Conservation (phyloP, 306 rosid species). For the Alnus glutinosa region DNA sequence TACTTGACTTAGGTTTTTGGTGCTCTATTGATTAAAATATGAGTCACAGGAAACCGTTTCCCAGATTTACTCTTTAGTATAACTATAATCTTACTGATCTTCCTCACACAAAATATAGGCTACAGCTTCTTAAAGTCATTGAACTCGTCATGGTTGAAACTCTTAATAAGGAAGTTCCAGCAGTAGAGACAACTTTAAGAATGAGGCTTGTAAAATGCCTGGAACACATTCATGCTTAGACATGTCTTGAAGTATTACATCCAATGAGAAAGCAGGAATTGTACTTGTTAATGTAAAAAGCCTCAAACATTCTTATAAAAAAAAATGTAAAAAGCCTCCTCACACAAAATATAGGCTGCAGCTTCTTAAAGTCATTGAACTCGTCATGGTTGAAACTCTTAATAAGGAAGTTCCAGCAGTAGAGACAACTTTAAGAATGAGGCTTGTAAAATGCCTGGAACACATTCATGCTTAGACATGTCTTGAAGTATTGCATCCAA, state of each 20-base stretch:
- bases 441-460: not conserved
- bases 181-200: too few species aligned
- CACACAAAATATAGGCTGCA: not conserved
- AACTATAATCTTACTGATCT: not conserved
- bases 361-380: not conserved
- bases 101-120: not conserved
- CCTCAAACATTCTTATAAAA: too few species aligned
- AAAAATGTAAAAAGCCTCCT: too few species aligned
- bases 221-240: too few species aligned
- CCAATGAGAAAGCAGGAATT: too few species aligned
- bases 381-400: not conserved
- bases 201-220: too few species aligned
- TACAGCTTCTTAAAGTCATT: too few species aligned
- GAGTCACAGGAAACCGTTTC: not conserved
- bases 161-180: too few species aligned
- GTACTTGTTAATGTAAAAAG: too few species aligned
- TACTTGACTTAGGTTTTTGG: not conserved
- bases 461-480: not conserved
- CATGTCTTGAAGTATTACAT: too few species aligned
- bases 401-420: not conserved
- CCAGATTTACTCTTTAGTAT: not conserved
- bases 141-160: too few species aligned
- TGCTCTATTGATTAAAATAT: not conserved
- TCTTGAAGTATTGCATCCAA: not conserved
- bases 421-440: not conserved